Conservation (phyloP, 495 filamentous ascomycete species). For the Sporormia fimetaria region DNA sequence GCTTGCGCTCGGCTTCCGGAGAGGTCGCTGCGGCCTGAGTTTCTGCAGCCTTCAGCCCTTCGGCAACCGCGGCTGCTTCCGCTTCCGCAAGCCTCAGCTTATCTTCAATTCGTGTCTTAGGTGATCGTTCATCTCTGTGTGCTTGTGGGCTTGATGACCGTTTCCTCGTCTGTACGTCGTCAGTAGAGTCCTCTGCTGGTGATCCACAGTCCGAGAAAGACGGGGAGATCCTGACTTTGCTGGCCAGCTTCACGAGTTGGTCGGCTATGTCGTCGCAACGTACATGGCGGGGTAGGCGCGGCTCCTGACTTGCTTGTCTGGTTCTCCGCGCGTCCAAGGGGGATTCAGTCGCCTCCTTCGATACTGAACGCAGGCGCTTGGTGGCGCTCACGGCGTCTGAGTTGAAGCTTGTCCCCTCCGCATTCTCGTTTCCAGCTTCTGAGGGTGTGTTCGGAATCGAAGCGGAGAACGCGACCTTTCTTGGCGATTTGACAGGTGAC, state of each 20-base stretch:
- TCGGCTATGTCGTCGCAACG: conserved; percentile 19
- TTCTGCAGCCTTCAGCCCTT: conserved; percentile 10
- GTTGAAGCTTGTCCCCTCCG: conserved; percentile 11
- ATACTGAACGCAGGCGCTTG: neutral
- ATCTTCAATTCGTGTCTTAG: conserved; percentile 31
- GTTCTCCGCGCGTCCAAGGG: conserved; percentile 8
- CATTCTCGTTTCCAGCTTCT: conserved; percentile 18
- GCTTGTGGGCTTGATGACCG: conserved; percentile 23
- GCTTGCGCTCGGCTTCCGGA: conserved; percentile 20
- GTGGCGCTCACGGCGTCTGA: conserved; percentile 7
- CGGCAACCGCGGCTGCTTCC: conserved; percentile 28
- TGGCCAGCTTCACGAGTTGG: conserved; percentile 5
- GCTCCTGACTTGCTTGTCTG: conserved; percentile 8
- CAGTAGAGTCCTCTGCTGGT: conserved; percentile 14
- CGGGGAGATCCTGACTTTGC: conserved; percentile 22
- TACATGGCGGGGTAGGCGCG: conserved; percentile 23
- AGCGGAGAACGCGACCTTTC: conserved; percentile 24
- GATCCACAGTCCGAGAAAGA: conserved; percentile 8
- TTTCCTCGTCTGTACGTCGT: conserved; percentile 25
- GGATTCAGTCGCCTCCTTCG: conserved; percentile 4
- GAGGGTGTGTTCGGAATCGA: conserved; percentile 22
- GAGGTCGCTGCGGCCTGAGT: conserved; percentile 3
- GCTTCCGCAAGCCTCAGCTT: conserved; percentile 34
- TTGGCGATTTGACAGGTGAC: conserved; percentile 23
- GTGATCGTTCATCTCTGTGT: conserved; percentile 26